Base-by-base conservation (phyloP, 2,329 filamentous ascomycete species). In the Scleromitrula shiraiana region DNA sequence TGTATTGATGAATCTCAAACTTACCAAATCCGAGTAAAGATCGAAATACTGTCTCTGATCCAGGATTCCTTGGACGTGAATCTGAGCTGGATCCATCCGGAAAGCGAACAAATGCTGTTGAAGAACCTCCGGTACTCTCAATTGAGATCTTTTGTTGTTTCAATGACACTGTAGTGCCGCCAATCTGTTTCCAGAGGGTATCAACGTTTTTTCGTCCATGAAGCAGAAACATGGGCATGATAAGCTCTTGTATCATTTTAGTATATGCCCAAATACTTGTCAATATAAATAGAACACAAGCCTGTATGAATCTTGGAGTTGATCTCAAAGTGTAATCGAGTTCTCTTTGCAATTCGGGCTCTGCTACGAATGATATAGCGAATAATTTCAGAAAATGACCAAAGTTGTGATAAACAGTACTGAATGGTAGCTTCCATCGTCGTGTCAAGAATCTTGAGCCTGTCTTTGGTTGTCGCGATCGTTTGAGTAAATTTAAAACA, bases 51-150 rank as follows among this genome's bases (percentile, higher is more conserved):
- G 36, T n/a, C 9, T 41, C 44, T 7, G n/a, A 7, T 12, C 20
- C 20, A 15, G 3, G 12, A 23, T 12, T 39, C 6, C 27, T 17
- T 6, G n/a, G n/a, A 23, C 26, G 17, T 24, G 14, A 35, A 9
- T 19, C 17, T 12, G 23, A 14, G 14, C 35, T 40, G 27, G 35
- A 52, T 15, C 52, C 43, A 23, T 56, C 52, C 4, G 42, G 45
- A 6, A 50, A 32, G 22, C 52, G 53, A 26, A 59, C 64, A 55
- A 77, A 77, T 9, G 69, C 71, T 12, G 74, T 76, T 39, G 70
- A 72, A 0, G 67, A 67, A 0, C 73, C 71, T 7, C 73, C 70
- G 9, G 70, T 64, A 48, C 67, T 69, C 48, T 71, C 67, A 26
- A 77, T 69, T n/a, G 71, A 55, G 40, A 73, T 62, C 29, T 69